A percentile compares a stretch with the other conserved stretches of the same genome.
phyloP scores from a whole-genome alignment of 352 stramenopile species.

The Phytophthora sp. region DNA sequence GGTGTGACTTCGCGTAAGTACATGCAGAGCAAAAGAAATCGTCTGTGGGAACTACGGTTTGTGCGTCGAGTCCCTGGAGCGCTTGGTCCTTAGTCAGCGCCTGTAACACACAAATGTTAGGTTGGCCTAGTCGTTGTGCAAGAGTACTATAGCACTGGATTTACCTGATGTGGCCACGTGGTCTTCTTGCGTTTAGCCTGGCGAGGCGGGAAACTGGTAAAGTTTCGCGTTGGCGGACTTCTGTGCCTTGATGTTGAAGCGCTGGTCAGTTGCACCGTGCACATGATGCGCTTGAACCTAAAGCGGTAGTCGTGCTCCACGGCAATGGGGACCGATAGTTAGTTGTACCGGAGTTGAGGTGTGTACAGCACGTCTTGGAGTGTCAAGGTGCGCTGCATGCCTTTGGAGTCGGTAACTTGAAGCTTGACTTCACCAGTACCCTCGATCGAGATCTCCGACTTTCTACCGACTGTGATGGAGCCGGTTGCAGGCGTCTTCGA shows the following conservation, averaged over 20 bases:
- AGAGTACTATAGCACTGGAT: too few relatives aligned
- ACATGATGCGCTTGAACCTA: neutral
- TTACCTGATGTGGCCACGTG: too few relatives aligned
- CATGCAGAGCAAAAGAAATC: neutral
- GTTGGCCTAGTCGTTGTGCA: slow-evolving; percentile 13
- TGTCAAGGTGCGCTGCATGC: neutral
- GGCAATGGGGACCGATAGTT: neutral
- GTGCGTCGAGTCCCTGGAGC: neutral
- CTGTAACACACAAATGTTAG: slow-evolving; percentile 10
- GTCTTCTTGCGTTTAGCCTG: neutral
- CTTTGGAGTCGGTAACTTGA: neutral
- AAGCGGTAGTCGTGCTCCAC: neutral
- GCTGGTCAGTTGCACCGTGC: neutral
- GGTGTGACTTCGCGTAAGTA: slow-evolving; percentile 1
- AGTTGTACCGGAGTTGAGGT: neutral
- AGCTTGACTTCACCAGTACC: neutral
- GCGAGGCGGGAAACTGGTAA: neutral
- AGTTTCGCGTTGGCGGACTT: neutral
- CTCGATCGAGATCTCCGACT: neutral
- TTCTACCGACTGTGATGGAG: neutral
- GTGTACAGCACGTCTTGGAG: neutral
- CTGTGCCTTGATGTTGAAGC: neutral
- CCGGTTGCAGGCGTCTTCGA: neutral
- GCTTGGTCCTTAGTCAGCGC: neutral
- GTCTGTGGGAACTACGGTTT: neutral